Conservation (phyloP, 768 basidiomycete genomes). For the Gloeostereum incarnatum region DNA sequence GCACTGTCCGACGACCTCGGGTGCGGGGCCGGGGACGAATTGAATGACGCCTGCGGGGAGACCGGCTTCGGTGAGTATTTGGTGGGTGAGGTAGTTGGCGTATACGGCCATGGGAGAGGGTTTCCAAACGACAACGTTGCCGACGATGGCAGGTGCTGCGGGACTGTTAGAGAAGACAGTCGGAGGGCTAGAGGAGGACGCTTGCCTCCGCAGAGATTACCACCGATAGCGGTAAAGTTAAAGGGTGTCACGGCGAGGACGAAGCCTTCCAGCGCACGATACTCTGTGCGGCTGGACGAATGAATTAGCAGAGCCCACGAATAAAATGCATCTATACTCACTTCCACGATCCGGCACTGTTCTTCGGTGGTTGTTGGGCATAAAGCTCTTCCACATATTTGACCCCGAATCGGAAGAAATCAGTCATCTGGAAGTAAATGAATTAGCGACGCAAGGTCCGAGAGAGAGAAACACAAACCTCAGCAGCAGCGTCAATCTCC, state of each 20-base stretch:
- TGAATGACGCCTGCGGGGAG: conserved; percentile 93
- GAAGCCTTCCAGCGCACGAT: conserved; percentile 97
- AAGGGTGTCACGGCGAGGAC: conserved; percentile 97
- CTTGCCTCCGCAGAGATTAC: conserved; percentile 76
- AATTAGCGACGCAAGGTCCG: conserved; percentile 2
- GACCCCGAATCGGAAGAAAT: conserved; percentile 96
- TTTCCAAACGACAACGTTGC: conserved; percentile 96
- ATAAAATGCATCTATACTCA: conserved; percentile 32
- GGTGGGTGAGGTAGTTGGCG: conserved; percentile 87
- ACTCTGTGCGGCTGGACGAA: conserved; percentile 75
- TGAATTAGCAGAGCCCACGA: neutral
- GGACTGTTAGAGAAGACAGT: conserved; percentile 2
- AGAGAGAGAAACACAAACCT: conserved; percentile 43
- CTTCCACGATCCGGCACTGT: conserved; percentile 91
- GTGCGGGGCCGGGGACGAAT: conserved; percentile 86
- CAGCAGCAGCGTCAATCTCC: conserved; percentile 98
- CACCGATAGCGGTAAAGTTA: conserved; percentile 98
- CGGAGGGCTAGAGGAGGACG: conserved; percentile 5
- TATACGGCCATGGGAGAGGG: conserved; percentile 94
- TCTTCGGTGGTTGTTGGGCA: conserved; percentile 80
- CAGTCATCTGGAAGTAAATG: conserved; percentile 45
- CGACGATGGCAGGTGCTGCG: conserved; percentile 82
- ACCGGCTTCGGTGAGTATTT: conserved; percentile 90
- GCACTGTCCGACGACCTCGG: conserved; percentile 77
- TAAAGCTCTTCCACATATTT: conserved; percentile 97